Percentiles rank a stretch among this genome's conserved stretches.
Conservation (phyloP, 257 asterid species). For the Solanum neorickii region DNA sequence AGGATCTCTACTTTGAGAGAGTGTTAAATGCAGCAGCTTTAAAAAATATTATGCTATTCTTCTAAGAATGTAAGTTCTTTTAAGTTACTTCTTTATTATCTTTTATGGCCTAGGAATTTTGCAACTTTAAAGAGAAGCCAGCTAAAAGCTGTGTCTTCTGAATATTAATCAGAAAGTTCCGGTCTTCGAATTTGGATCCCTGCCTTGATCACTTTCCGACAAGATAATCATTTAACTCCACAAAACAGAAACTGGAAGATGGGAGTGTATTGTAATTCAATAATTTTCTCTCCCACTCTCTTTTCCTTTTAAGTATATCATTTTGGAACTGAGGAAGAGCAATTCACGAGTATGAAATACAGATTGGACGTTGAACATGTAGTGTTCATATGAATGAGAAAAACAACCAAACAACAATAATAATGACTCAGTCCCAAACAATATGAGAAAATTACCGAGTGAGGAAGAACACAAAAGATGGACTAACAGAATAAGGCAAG, state of each 20-base stretch:
- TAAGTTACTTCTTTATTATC: background rate
- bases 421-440: background rate
- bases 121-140: background rate
- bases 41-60: background rate
- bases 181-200: background rate
- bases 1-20: background rate
- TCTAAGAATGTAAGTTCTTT: background rate
- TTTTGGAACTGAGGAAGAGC: background rate
- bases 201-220: background rate
- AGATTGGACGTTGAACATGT: background rate
- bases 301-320: background rate
- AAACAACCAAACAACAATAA: background rate
- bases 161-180: background rate
- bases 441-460: background rate
- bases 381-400: background rate
- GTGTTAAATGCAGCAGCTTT: background rate
- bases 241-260: background rate
- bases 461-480: background rate
- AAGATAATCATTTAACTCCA: background rate
- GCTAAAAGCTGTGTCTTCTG: background rate
- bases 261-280: background rate
- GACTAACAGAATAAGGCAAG: background rate
- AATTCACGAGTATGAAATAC: background rate
- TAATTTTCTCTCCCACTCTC: background rate
- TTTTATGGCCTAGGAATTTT: background rate